Conservation (phyloP, 1,284 basidiomycete species). For the Macrocystidia cucumis region DNA sequence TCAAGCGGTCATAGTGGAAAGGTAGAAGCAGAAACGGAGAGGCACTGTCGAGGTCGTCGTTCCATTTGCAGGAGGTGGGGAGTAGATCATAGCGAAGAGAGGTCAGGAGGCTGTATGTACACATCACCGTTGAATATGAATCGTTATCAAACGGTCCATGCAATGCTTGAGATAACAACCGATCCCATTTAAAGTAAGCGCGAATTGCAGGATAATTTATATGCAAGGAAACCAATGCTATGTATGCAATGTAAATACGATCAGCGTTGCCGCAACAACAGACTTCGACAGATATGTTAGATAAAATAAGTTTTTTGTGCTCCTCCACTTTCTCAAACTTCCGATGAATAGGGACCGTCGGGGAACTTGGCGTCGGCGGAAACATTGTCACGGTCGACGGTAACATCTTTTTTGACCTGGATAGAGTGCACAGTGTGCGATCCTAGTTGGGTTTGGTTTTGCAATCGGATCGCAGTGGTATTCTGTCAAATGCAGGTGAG, state of each 20-base stretch:
- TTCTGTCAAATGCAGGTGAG: constrained; percentile 5
- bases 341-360: too few species aligned
- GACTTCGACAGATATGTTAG: too few species aligned
- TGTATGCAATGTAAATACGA: too few species aligned
- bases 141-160: too few species aligned
- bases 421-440: constrained; percentile 20
- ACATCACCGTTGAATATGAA: too few species aligned
- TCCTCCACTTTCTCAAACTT: too few species aligned
- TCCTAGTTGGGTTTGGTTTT: constrained; percentile 18
- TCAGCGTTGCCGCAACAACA: too few species aligned
- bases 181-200: too few species aligned
- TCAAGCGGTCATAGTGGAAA: constrained; percentile 52
- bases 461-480: constrained; percentile 22
- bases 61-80: constrained; percentile 43
- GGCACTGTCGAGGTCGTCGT: constrained; percentile 41
- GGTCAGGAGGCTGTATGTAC: constrained; percentile 43
- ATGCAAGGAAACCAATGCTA: too few species aligned
- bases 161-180: too few species aligned
- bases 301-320: too few species aligned
- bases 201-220: too few species aligned
- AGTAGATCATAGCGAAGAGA: constrained; percentile 50
- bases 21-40: constrained; percentile 52
- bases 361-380: constrained; percentile 20
- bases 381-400: constrained; percentile 17
- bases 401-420: constrained; percentile 25